Evolutionary conservation across 2,329 filamentous ascomycete species (phyloP).

Genomic region (Tympanopsis confertula): DNA sequence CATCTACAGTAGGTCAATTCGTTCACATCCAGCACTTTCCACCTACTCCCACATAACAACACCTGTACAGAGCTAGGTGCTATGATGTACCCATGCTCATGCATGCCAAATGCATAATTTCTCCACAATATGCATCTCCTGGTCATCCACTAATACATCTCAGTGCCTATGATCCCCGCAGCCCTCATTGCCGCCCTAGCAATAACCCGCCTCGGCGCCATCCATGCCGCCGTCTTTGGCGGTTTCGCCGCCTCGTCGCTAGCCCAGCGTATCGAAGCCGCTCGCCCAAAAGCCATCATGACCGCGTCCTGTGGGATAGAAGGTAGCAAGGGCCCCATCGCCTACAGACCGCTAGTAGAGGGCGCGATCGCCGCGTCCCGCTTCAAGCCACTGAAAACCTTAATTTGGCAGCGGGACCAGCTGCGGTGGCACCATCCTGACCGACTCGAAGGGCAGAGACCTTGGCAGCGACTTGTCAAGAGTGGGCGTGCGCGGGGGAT

Average conservation of each 20-base stretch:
- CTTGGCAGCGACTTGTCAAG: slow-evolving; percentile 57
- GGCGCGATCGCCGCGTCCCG: slow-evolving; percentile 56
- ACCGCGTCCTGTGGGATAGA: slow-evolving; percentile 91
- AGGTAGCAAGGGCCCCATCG: slow-evolving; percentile 64
- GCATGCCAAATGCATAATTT: background rate
- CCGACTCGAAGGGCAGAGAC: too few species aligned
- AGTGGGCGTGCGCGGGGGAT: slow-evolving; percentile 57
- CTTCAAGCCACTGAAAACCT: slow-evolving; percentile 61
- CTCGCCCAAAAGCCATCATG: slow-evolving; percentile 62
- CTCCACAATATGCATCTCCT: background rate
- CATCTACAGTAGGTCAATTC: slow-evolving; percentile 64
- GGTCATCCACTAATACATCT: slow-evolving; percentile 5
- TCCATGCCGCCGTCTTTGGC: slow-evolving; percentile 88
- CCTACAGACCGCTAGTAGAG: slow-evolving; percentile 68
- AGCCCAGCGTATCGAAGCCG: slow-evolving; percentile 79
- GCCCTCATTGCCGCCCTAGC: slow-evolving; percentile 80
- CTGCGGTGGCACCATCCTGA: slow-evolving; percentile 58
- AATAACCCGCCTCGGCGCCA: slow-evolving; percentile 67
- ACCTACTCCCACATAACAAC: background rate
- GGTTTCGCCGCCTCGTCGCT: slow-evolving; percentile 75
- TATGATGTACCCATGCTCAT: slow-evolving; percentile 1
- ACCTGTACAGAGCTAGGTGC: background rate
- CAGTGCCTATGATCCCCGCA: slow-evolving; percentile 91
- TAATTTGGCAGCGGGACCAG: slow-evolving; percentile 89
- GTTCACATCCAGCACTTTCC: background rate